Conservation (phyloP, 768 basidiomycete genomes). For the Suillus cothurnatus region DNA sequence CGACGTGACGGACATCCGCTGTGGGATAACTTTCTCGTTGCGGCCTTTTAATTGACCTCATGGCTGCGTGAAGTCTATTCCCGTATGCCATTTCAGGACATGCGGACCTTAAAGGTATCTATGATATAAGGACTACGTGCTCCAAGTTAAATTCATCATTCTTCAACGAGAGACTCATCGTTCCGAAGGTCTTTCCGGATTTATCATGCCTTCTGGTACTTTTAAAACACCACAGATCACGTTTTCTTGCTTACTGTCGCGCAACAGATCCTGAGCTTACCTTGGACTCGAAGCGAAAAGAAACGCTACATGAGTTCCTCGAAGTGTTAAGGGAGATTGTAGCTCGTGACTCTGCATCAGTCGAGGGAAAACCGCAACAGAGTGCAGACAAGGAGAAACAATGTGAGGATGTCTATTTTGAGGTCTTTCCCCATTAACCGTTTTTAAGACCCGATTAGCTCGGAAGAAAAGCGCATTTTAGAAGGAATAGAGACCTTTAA, state of each 20-base stretch:
- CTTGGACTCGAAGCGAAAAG: neutral
- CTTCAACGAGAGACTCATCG: neutral
- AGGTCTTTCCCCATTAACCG: slow-evolving; percentile 6
- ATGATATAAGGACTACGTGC: neutral
- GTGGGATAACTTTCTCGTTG: neutral
- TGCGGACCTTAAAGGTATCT: slow-evolving; percentile 8
- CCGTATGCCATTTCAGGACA: slow-evolving; percentile 2
- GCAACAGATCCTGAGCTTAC: neutral
- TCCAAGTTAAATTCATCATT: slow-evolving; percentile 17
- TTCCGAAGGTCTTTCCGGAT: neutral
- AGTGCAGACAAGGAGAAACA: neutral
- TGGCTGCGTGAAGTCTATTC: slow-evolving; percentile 1
- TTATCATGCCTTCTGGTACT: slow-evolving; percentile 1
- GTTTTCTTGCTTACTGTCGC: neutral
- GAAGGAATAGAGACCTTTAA: slow-evolving; percentile 52
- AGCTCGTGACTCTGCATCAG: neutral
- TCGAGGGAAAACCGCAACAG: neutral
- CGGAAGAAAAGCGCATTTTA: slow-evolving; percentile 51
- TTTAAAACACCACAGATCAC: neutral
- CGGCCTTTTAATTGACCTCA: slow-evolving; percentile 2
- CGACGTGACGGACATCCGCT: slow-evolving; percentile 2
- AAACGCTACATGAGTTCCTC: slow-evolving; percentile 1
- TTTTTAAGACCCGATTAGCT: slow-evolving; percentile 35
- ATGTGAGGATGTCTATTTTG: neutral
- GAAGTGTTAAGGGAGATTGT: neutral